Percentiles rank a stretch among this genome's conserved stretches.
These are phyloP conservation scores for Eucalyptus microcorys DNA, from an alignment of 345 rosid species.

Conservation along the genomic window DNA sequence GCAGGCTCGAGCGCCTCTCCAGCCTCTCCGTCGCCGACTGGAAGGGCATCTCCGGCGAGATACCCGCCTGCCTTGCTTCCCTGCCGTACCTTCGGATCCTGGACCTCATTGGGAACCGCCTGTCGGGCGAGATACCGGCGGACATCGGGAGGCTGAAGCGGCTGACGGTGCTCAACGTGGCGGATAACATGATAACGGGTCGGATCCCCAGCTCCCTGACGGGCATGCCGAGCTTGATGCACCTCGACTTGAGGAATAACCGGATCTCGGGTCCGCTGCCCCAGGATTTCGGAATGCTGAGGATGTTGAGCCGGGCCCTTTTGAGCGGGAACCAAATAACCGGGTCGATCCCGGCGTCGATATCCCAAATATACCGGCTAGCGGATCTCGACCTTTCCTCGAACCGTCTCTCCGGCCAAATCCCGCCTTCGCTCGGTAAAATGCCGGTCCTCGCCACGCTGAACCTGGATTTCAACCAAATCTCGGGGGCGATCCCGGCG, in stretches of 20 bases:
- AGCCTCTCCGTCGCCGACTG: slow-evolving; percentile 27
- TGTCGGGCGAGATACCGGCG: slow-evolving; percentile 22
- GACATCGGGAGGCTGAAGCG: slow-evolving; percentile 22
- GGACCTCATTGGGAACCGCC: slow-evolving; percentile 23
- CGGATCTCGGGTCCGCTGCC: slow-evolving; percentile 23
- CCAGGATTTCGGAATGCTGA: slow-evolving; percentile 8
- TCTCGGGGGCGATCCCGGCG: slow-evolving; percentile 17
- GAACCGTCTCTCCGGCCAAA: slow-evolving; percentile 17
- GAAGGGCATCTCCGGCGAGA: slow-evolving; percentile 34
- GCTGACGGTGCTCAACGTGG: slow-evolving; percentile 25
- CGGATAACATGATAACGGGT: slow-evolving; percentile 27
- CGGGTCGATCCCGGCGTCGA: slow-evolving; percentile 16
- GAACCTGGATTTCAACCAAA: slow-evolving; percentile 20
- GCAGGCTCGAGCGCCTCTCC: slow-evolving; percentile 23
- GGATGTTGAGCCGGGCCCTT: slow-evolving; percentile 30
- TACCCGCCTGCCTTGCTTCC: slow-evolving; percentile 18
- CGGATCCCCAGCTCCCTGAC: slow-evolving; percentile 23
- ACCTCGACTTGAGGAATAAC: slow-evolving; percentile 31
- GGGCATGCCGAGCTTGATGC: slow-evolving; percentile 21
- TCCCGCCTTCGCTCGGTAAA: slow-evolving; percentile 23
- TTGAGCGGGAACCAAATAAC: slow-evolving; percentile 18
- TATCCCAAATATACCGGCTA: slow-evolving; percentile 21
- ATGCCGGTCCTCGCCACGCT: slow-evolving; percentile 34
- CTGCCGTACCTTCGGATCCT: slow-evolving; percentile 27
- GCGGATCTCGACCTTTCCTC: slow-evolving; percentile 34